Evolutionary conservation across 2,329 filamentous ascomycete genomes (phyloP).

Genomic region (Fusarium pininemorale): DNA sequence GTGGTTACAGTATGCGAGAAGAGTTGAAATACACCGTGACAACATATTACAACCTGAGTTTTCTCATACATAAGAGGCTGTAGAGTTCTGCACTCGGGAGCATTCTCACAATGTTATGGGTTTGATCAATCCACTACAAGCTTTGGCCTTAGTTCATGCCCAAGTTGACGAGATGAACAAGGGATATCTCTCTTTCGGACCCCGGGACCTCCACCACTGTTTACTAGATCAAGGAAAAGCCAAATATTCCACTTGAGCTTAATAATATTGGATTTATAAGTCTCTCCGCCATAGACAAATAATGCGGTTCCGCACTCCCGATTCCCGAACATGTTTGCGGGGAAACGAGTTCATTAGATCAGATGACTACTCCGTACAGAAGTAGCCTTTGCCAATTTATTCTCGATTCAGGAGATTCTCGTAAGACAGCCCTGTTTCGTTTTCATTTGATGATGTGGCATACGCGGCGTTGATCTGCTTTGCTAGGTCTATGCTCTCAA

Average conservation of each 20-base stretch:
- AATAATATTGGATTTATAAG: background rate
- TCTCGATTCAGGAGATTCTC: background rate
- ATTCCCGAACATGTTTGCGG: conserved; percentile 14
- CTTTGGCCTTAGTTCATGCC: background rate
- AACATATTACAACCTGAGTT: background rate
- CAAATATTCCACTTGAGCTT: background rate
- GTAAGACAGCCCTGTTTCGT: background rate
- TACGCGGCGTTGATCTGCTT: background rate
- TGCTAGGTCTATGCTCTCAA: background rate
- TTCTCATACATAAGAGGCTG: background rate
- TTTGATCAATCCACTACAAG: too few relatives aligned
- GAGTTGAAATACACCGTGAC: background rate
- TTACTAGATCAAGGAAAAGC: background rate
- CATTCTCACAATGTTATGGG: background rate
- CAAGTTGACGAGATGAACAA: background rate
- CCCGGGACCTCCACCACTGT: background rate
- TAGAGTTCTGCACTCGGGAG: background rate
- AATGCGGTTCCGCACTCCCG: conserved; percentile 29
- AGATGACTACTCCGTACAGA: background rate
- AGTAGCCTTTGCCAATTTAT: background rate
- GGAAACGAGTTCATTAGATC: conserved; percentile 8
- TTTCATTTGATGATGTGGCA: background rate
- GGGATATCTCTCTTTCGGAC: background rate
- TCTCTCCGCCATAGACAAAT: background rate
- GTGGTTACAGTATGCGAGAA: background rate